Conservation (phyloP, 345 rosid species). For the Cochlearia excelsa region DNA sequence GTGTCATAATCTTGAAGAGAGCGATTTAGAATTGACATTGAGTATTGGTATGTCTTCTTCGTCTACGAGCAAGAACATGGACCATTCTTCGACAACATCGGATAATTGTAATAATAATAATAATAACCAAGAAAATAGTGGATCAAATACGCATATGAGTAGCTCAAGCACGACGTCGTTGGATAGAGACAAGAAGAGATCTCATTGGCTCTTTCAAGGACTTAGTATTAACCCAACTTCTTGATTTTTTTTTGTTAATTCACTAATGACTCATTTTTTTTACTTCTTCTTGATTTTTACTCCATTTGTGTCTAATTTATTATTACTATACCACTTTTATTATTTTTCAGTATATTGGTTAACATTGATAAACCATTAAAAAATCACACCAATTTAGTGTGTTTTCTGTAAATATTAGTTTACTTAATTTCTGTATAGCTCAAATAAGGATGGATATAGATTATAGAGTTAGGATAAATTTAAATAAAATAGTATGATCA, state of each 20-base stretch:
- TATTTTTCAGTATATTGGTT: constrained; percentile 4
- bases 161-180: constrained; percentile 55
- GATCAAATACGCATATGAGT: constrained; percentile 52
- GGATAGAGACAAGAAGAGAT: constrained; percentile 58
- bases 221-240: constrained; percentile 51
- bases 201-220: constrained; percentile 72
- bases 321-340: not conserved
- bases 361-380: not conserved
- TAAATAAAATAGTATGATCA: too few species aligned
- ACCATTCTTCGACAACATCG: constrained; percentile 34
- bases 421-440: too few species aligned
- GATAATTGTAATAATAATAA: constrained; percentile 36
- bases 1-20: constrained; percentile 41
- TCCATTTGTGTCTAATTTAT: constrained; percentile 22
- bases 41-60: constrained; percentile 58
- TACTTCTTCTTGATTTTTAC: not conserved
- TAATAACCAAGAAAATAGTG: constrained; percentile 42
- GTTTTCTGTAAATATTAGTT: too few species aligned
- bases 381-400: too few species aligned
- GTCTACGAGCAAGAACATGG: constrained; percentile 34
- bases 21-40: constrained; percentile 61
- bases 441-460: too few species aligned
- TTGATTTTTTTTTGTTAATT: constrained; percentile 31
- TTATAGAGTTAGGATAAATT: too few species aligned
- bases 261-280: constrained; percentile 26